Evolutionary conservation across 345 rosid species (phyloP).

Genomic region (Geranium rotundifolium): DNA sequence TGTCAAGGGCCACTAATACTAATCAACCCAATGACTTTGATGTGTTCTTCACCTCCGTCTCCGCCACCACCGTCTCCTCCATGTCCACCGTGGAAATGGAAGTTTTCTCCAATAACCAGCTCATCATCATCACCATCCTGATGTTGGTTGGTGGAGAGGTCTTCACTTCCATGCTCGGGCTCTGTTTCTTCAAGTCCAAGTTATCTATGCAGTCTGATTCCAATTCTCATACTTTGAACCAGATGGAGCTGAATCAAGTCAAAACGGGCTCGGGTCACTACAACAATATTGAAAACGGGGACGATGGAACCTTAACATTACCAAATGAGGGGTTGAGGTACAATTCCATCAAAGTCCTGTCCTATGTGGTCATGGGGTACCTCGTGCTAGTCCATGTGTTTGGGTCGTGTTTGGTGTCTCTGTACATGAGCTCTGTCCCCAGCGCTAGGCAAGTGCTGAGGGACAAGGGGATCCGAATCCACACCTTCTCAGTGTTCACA

Average conservation of each 20-base stretch:
- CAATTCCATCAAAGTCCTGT: slow-evolving; percentile 10
- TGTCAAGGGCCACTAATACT: slow-evolving; percentile 21
- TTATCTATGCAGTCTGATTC: neutral
- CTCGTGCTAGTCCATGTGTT: slow-evolving; percentile 19
- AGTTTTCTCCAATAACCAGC: slow-evolving; percentile 58
- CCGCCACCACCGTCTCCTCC: slow-evolving; percentile 54
- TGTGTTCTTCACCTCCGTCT: slow-evolving; percentile 60
- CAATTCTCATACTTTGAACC: neutral
- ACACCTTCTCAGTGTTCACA: slow-evolving; percentile 43
- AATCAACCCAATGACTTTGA: slow-evolving; percentile 23
- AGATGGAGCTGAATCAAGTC: neutral
- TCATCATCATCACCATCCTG: slow-evolving; percentile 36
- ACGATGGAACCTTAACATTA: neutral
- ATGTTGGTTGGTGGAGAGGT: slow-evolving; percentile 49
- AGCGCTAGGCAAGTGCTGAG: slow-evolving; percentile 30
- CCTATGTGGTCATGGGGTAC: slow-evolving; percentile 33
- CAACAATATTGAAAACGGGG: too few species aligned
- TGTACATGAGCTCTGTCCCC: slow-evolving; percentile 25
- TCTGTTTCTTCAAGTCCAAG: slow-evolving; percentile 6
- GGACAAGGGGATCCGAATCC: slow-evolving; percentile 19
- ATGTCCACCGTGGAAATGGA: slow-evolving; percentile 81
- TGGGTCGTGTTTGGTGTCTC: slow-evolving; percentile 27
- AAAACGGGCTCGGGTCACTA: too few species aligned
- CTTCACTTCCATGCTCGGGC: slow-evolving; percentile 35
- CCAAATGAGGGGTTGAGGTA: slow-evolving; percentile 7